Conservation (phyloP, 2,329 filamentous ascomycete genomes). For the Arthrocladium fulminans region DNA sequence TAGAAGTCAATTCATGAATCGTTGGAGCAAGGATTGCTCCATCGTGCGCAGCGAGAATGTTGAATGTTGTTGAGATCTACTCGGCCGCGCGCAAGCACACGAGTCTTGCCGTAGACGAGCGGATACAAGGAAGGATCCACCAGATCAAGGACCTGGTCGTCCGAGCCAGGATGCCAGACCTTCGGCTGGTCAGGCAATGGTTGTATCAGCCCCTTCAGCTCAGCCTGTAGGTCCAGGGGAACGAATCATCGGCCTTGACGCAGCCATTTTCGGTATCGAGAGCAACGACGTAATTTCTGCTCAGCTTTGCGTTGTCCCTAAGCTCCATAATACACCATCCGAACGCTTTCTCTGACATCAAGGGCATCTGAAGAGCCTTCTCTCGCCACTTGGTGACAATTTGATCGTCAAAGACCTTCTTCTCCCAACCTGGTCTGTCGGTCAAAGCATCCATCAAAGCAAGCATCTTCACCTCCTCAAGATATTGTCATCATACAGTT, state of each 20-base stretch:
- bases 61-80: no score
- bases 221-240: not conserved
- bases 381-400: slow-evolving; percentile 30
- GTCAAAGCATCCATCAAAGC: slow-evolving; percentile 34
- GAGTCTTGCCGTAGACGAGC: slow-evolving; percentile 26
- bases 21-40: no score
- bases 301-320: not conserved
- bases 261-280: not conserved
- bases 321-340: not conserved
- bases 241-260: not conserved
- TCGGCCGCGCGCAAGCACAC: slow-evolving; percentile 16
- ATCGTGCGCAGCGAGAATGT: no score
- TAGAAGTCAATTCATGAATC: no score
- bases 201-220: not conserved
- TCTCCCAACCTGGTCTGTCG: slow-evolving; percentile 36
- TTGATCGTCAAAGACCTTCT: slow-evolving; percentile 33
- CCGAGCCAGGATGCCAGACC: slow-evolving; percentile 56
- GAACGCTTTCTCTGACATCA: not conserved
- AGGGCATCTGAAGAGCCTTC: slow-evolving; percentile 18
- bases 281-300: no score
- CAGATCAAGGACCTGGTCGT: slow-evolving; percentile 52
- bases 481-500: no score
- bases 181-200: slow-evolving; percentile 27
- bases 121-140: slow-evolving; percentile 52
- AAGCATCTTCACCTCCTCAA: slow-evolving; percentile 33